Evolutionary conservation across 768 basidiomycete genomes (phyloP).

Genomic region (Sporobolomyces phaffii): DNA sequence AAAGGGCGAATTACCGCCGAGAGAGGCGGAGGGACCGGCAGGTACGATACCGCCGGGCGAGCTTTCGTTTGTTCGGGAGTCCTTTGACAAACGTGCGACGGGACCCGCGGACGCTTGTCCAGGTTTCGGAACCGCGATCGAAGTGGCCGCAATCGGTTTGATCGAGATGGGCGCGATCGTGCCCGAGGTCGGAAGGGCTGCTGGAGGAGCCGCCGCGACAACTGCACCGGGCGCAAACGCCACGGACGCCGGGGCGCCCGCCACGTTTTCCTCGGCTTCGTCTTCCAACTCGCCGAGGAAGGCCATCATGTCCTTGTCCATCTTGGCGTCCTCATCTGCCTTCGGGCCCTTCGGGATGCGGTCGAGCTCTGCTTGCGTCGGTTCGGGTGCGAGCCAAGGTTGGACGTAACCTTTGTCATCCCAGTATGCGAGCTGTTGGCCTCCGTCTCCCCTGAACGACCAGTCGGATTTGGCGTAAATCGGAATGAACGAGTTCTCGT

Average conservation of each 20-base stretch:
- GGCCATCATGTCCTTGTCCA: slow-evolving; percentile 32
- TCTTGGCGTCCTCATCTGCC: slow-evolving; percentile 12
- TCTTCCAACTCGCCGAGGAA: slow-evolving; percentile 35
- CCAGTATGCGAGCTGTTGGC: slow-evolving; percentile 59
- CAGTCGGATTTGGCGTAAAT: slow-evolving; percentile 37
- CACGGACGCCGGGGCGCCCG: not conserved
- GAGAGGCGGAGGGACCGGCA: not conserved
- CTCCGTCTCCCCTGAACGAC: slow-evolving; percentile 37
- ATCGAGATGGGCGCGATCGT: slow-evolving; percentile 23
- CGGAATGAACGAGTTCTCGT: slow-evolving; percentile 46
- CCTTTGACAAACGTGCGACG: no score
- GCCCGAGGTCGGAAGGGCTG: not conserved
- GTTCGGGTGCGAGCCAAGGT: slow-evolving; percentile 46
- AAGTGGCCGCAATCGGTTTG: slow-evolving; percentile 5
- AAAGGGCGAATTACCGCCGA: slow-evolving; percentile 5
- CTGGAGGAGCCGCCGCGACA: not conserved
- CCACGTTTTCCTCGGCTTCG: not conserved
- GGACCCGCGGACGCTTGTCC: not conserved
- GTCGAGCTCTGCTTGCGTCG: not conserved
- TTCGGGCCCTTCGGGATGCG: slow-evolving; percentile 23
- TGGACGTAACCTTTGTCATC: slow-evolving; percentile 62
- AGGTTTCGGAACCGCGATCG: no score
- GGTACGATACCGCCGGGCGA: not conserved
- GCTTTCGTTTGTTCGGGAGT: not conserved
- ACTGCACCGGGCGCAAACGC: not conserved